Base-by-base conservation (phyloP, 768 basidiomycete genomes). In the Trametes cubensis region DNA sequence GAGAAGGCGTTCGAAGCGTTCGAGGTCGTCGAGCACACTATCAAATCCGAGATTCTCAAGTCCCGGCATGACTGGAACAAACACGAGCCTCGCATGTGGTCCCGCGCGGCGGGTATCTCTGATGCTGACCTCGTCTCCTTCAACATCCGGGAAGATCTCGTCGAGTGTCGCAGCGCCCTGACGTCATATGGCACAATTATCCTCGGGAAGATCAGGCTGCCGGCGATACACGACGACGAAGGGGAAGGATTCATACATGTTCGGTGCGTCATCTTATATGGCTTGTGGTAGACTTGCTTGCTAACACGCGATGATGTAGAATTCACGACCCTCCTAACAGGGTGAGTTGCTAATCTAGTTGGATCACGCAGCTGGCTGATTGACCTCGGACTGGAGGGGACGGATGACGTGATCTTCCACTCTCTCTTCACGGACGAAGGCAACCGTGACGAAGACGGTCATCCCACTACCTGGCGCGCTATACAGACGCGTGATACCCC, bases 301-400 rank as follows among this genome's bases (percentile, higher is more conserved):
- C 38, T 58, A 2, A 56, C 49, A 21, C 52, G 42, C 58, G 39
- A 52, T 58, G 21, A 46, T 38, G 48, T 67, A 89, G 89, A 67
- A 87, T 90, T 65, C 88, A 90, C 69, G 88, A 90, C 68, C 86
- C 89, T 54, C 88, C 86, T 2, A 87, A 88, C 76, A 79, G 82
- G 73, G 89, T 86, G 72, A 60, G 80, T 52, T 14, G 21, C 17
- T 15, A 14, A 18, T 28, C 6, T 50, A n/a, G n/a, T n/a, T n/a
- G n/a, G 41, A 60, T 63, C 55, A 40, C 55, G 47, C 51, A n/a
- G 41, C 6, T 41, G 15, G 13, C 39, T 23, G 11, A 25, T 26
- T 40, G 18, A 58, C 38, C n/a, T 45, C 26, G 57, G 39, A n/a
- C 47, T 39, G 25, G 58, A 91, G 88, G 89, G 87, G 45, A 74